Conservation (phyloP, 768 basidiomycete genomes). For the Lactarius indigo region DNA sequence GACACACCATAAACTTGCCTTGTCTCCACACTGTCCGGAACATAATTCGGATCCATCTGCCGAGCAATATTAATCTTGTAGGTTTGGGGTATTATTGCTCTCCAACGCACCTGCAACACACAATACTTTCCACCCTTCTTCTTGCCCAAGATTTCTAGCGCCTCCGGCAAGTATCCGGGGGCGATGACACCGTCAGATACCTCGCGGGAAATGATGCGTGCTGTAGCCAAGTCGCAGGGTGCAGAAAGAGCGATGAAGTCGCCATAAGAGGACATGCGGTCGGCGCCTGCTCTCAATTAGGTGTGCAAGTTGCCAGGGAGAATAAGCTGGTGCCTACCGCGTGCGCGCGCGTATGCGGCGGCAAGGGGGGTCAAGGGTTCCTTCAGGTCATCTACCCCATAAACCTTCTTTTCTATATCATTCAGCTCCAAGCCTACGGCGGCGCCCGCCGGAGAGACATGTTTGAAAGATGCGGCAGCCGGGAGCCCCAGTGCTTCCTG, state of each 20-base stretch:
- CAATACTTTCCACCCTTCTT: conserved; percentile 99
- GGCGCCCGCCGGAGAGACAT: conserved; percentile 97
- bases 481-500: conserved; percentile 83
- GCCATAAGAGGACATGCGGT: conserved; percentile 99
- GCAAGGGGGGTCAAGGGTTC: conserved; percentile 86
- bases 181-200: conserved; percentile 99
- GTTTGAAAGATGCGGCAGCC: conserved; percentile 98
- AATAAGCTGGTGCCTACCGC: conserved; percentile 47
- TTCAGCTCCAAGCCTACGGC: conserved; percentile 85
- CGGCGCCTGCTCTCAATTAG: conserved; percentile 59
- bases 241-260: conserved; percentile 97
- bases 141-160: conserved; percentile 85
- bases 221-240: conserved; percentile 90
- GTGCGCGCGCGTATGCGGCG: conserved; percentile 90
- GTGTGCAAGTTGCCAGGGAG: not conserved
- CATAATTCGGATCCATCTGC: conserved; percentile 86
- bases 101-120: conserved; percentile 71
- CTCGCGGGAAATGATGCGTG: conserved; percentile 96
- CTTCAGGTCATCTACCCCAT: conserved; percentile 94
- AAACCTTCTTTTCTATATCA: conserved; percentile 86
- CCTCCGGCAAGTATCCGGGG: conserved; percentile 84
- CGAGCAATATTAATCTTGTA: not conserved
- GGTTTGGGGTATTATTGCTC: not conserved
- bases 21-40: conserved; percentile 78
- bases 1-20: conserved; percentile 93